Evolutionary conservation across 176 grass and related monocot genomes (phyloP), one percentile per base, ranked within the genome.

Genomic region (Carex myosuroides): DNA sequence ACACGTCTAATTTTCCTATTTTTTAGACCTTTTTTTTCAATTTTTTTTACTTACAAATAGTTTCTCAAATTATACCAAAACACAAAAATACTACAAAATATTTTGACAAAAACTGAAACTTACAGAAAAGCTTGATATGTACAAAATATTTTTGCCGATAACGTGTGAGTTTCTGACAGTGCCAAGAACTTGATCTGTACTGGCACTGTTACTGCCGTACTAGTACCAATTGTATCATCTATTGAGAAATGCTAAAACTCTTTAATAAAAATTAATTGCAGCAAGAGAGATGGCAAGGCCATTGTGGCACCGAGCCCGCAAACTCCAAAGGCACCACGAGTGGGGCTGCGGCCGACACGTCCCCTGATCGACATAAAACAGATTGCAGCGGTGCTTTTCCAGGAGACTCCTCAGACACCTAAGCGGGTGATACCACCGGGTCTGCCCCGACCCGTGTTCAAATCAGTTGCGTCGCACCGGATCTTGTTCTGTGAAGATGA

Each of bases 361-460:
- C 83, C 89, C 66, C 88, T 88, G 48, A 89, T 94, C 35, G 92
- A 98, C 44, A 79, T 91, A 71, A 91, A 91, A 72, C 90, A 87
- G 79, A 94, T 98, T 82, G 84, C 95, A n/a, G 86, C 89, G 50
- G 92, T 94, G 64, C 92, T 98, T 75, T 98, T 98, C 70, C 92
- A 89, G 24, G 95, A 98, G 72, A 65, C 90, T 32, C 82, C 89
- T n/a, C 86, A 60, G 75, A 84, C 64, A 70, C 89, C 82, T 42
- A 85, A 81, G 67, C 54, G 88, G 42, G 61, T 85, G 21, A 55
- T 92, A 39, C 92, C 95, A 42, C 91, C 92, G 54, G 91, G 95
- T 69, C 71, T 98, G 82, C 91, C 92, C 77, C 92, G 86, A 81
- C 87, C 92, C 22, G 68, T 89, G 70, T 84, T 89, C 26, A 93